Conservation (phyloP, 192 early-diverging fungal species). For the Gryganskiella cystojenkinii region DNA sequence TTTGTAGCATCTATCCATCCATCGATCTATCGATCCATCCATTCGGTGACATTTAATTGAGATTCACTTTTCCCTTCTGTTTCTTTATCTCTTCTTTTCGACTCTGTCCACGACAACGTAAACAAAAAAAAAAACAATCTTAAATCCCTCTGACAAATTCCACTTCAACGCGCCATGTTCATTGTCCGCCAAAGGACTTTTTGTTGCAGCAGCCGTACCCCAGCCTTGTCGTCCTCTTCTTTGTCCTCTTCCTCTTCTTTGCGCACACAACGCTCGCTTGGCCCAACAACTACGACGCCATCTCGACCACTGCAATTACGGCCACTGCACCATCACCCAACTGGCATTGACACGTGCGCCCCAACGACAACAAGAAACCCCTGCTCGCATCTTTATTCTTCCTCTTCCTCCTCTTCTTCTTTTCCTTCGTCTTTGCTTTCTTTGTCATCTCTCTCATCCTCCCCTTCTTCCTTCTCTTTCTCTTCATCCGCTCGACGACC, state of each 20-base stretch:
- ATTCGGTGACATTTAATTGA: no score
- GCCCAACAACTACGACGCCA: no score
- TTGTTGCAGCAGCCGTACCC: slow-evolving; percentile 3
- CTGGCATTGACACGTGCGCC: no score
- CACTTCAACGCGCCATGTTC: slow-evolving; percentile 36
- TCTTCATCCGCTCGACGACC: neutral
- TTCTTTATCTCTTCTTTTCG: neutral
- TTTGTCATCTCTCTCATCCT: neutral
- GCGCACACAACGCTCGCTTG: neutral
- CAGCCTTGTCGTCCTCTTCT: neutral
- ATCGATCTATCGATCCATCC: no score
- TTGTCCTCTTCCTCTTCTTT: neutral
- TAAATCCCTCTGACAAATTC: no score
- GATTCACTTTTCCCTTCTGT: neutral
- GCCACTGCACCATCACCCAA: no score
- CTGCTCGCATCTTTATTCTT: slow-evolving; percentile 3
- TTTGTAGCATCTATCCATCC: neutral
- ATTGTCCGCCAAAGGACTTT: slow-evolving; percentile 47
- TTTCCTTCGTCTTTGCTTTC: neutral
- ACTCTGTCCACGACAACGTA: neutral
- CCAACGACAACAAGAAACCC: no score
- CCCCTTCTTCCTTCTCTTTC: neutral
- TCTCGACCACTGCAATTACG: no score
- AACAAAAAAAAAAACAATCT: neutral
- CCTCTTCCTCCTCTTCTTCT: neutral